phyloP scores from a whole-genome alignment of 2,329 filamentous ascomycete species.

The Aspergillus sp. region DNA sequence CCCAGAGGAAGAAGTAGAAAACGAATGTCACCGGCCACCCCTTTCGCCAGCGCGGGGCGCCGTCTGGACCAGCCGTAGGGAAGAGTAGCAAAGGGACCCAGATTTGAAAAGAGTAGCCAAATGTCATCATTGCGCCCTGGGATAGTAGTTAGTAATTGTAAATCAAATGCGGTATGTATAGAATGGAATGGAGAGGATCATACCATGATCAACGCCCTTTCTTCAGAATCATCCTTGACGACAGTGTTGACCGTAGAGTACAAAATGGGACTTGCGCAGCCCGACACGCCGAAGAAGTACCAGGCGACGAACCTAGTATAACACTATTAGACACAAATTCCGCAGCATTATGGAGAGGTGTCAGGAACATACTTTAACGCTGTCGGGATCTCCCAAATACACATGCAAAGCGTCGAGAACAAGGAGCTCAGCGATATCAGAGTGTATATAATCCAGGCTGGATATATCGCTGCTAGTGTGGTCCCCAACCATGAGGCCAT shows the following conservation, averaged over 20 bases:
- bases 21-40: constrained; percentile 51
- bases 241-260: constrained; percentile 48
- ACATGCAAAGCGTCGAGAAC: constrained; percentile 49
- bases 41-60: constrained; percentile 50
- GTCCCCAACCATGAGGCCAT: constrained; percentile 52
- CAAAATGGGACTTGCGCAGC: constrained; percentile 44
- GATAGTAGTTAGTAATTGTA: not conserved
- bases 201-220: constrained; percentile 39
- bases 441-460: constrained; percentile 50
- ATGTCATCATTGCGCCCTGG: constrained; percentile 49
- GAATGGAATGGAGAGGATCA: not conserved
- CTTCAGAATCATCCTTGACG: constrained; percentile 41
- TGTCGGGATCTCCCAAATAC: constrained; percentile 52
- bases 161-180: not conserved
- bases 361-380: constrained; percentile 42
- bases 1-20: constrained; percentile 49
- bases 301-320: constrained; percentile 40
- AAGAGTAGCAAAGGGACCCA: constrained; percentile 48
- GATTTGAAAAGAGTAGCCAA: constrained; percentile 49
- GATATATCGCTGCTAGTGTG: constrained; percentile 53
- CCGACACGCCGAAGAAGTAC: constrained; percentile 43
- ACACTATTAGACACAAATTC: not conserved
- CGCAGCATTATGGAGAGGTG: not conserved
- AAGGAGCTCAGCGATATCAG: constrained; percentile 42
- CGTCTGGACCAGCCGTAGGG: constrained; percentile 42